Evolutionary conservation across 1,284 basidiomycete genomes (phyloP), one percentile per base, ranked within the genome.

Genomic region (Apiotrichum sp.): DNA sequence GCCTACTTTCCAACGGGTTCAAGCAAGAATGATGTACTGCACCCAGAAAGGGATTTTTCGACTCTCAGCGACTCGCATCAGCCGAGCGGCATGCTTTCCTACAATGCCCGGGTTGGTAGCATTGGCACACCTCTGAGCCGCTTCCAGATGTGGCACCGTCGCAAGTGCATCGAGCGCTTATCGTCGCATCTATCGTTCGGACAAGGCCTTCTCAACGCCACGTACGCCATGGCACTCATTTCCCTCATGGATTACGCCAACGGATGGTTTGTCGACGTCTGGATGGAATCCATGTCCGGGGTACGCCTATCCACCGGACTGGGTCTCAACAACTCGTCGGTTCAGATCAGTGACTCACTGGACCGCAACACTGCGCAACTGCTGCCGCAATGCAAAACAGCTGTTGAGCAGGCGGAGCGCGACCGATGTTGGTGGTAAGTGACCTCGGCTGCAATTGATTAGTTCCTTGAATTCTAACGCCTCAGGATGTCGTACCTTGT

Each of bases 101-200:
- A 50, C 4, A 52, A 42, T 41, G 43, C 34, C 35, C 38, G 45
- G 3, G 32, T 36, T 9, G 32, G 39, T 4, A 40, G 56, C 8
- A 50, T 42, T 11, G 47, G 22, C n/a, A 55, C 47, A 7, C 62
- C 69, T 2, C 51, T 66, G n/a, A 64, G 63, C 4, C 56, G 65
- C 14, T 74, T 73, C 49, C 69, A 72, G 57, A 50, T 69, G 35
- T 74, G 71, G 71, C 72, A 74, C 47, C 59, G 72, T 16, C 58
- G 71, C 8, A 72, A 71, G 49, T 62, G 66, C 4, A 63, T 70
- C 35, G 62, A 67, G 36, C 53, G 47, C 2, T 51, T 69, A 38
- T 40, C 47, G 6, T 32, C 47, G 6, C 39, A 40, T 6, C 7
- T 49, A 1, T 41, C 36, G 10, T 41, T 49, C 10, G 47, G 47